phyloP scores from a whole-genome alignment of 257 asterid genomes.

The Gentiana macrophylla region DNA sequence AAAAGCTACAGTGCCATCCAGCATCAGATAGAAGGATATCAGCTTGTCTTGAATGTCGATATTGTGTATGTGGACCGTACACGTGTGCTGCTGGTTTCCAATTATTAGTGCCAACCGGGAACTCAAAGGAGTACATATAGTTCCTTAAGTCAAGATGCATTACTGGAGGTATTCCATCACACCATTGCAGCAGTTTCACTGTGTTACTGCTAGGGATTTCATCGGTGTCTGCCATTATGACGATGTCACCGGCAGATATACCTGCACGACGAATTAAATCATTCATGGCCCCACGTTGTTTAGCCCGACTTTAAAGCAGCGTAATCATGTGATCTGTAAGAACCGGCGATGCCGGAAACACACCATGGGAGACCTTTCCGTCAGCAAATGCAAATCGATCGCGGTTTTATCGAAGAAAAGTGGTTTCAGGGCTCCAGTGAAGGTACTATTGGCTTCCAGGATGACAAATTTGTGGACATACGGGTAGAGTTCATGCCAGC shows the following conservation, averaged over 20 bases:
- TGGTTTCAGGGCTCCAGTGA: conserved; percentile 82
- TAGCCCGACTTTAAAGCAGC: conserved; percentile 62
- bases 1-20: conserved; percentile 96
- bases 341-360: conserved; percentile 50
- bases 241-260: conserved; percentile 56
- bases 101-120: conserved; percentile 75
- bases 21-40: conserved; percentile 67
- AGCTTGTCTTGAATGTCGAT: conserved; percentile 63
- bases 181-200: conserved; percentile 75
- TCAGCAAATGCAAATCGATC: conserved; percentile 59
- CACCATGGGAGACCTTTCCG: conserved; percentile 42
- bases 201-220: conserved; percentile 94
- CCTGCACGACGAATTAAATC: conserved; percentile 48
- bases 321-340: conserved; percentile 33
- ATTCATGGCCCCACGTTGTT: conserved; percentile 72
- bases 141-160: conserved; percentile 67
- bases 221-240: conserved; percentile 79
- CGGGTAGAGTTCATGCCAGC: conserved; percentile 81
- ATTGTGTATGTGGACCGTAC: conserved; percentile 44
- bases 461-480: conserved; percentile 65
- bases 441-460: conserved; percentile 85
- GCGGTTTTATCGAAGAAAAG: conserved; percentile 49
- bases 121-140: conserved; percentile 77
- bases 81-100: conserved; percentile 74
- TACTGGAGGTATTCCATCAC: conserved; percentile 66